Conservation (phyloP, 129 eudicot genomes). For the Ambrosia trifida region DNA sequence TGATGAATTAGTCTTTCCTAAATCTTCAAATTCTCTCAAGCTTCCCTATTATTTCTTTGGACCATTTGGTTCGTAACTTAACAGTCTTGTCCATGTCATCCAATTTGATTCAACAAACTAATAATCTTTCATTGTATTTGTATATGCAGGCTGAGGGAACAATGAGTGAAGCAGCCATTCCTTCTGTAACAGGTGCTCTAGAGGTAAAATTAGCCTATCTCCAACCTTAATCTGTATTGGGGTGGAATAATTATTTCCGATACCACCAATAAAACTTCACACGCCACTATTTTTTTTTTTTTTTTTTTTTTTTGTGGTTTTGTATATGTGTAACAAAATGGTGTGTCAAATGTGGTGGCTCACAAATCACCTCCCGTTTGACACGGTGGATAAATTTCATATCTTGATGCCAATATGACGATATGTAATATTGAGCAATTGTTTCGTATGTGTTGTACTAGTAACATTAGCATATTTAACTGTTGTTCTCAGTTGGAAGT, state of each 20-base stretch:
- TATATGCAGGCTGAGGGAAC: constrained; percentile 91
- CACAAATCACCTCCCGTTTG: not conserved
- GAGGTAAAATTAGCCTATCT: constrained; percentile 49
- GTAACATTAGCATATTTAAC: not conserved
- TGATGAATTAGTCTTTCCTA: too few species aligned
- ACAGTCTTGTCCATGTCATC: too few species aligned
- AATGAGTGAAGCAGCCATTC: constrained; percentile 66
- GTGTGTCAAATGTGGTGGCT: constrained; percentile 1
- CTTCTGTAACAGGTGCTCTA: constrained; percentile 66
- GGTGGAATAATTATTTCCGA: too few species aligned
- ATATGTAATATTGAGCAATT: not conserved
- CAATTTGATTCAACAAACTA: constrained; percentile 13
- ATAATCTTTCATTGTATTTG: constrained; percentile 19
- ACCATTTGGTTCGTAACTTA: too few species aligned
- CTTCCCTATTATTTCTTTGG: too few species aligned
- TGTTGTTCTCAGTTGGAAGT: constrained; percentile 1
- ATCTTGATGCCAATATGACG: not conserved
- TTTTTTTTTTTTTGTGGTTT: too few species aligned
- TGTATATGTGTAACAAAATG: not conserved
- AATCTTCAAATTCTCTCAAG: too few species aligned
- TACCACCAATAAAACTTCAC: not conserved
- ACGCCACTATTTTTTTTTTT: too few species aligned
- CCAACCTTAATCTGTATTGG: not conserved
- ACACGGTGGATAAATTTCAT: not conserved
- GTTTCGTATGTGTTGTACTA: not conserved